These are phyloP conservation scores for Tagetes patula DNA, from an alignment of 129 eudicot species.

Conservation along the genomic window DNA sequence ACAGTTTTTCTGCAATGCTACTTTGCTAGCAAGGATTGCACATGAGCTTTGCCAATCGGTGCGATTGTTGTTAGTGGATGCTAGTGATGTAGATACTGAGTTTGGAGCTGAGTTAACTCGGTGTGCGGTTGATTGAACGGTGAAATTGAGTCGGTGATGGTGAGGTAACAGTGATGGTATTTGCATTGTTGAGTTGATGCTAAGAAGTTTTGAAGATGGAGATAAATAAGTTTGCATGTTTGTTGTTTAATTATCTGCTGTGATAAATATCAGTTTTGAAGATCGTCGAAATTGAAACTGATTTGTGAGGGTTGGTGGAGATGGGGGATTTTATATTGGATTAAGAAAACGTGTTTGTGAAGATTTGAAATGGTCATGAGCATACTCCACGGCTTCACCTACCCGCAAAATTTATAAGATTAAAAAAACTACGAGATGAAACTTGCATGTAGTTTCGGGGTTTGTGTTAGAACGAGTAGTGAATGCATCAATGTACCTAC, in stretches of 20 bases:
- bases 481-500: too few species aligned
- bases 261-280: background rate
- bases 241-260: background rate
- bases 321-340: conserved; percentile 43
- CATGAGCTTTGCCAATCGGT: conserved; percentile 94
- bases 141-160: conserved; percentile 33
- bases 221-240: conserved; percentile 45
- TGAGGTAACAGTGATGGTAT: conserved; percentile 24
- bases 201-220: conserved; percentile 26
- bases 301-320: conserved; percentile 48
- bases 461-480: too few species aligned
- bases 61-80: conserved; percentile 35
- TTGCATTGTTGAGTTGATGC: conserved; percentile 39
- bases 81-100: conserved; percentile 12
- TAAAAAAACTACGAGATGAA: too few species aligned
- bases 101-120: conserved; percentile 46
- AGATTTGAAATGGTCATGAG: background rate
- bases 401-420: background rate
- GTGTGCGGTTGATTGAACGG: conserved; percentile 42
- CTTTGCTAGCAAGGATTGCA: conserved; percentile 77
- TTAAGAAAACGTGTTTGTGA: background rate
- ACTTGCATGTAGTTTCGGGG: too few species aligned
- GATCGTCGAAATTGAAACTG: conserved; percentile 22
- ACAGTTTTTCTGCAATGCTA: conserved; percentile 44
- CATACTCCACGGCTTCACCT: background rate